Evolutionary conservation across 2,329 filamentous ascomycete species (phyloP).

Genomic region (Ophiostoma perfectum): DNA sequence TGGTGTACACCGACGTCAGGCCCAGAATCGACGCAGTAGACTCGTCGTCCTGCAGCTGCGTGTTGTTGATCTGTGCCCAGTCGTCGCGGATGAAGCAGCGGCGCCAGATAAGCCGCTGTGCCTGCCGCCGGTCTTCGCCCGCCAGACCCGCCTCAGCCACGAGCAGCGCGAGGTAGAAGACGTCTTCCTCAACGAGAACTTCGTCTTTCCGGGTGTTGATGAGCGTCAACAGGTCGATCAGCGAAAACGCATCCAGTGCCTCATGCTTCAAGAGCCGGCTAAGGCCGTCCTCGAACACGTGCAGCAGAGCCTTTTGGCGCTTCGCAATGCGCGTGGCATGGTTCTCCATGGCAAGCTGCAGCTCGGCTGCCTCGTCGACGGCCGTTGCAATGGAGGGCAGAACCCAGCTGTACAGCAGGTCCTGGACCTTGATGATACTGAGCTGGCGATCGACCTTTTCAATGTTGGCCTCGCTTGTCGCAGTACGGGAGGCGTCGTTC

Average conservation of each 20-base stretch:
- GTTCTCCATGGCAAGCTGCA: slow-evolving; percentile 68
- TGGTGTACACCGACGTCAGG: slow-evolving; percentile 62
- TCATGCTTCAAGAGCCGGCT: slow-evolving; percentile 64
- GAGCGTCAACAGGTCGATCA: slow-evolving; percentile 75
- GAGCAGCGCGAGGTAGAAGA: slow-evolving; percentile 71
- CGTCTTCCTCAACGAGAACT: slow-evolving; percentile 52
- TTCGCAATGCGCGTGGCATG: slow-evolving; percentile 53
- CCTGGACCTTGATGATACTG: slow-evolving; percentile 70
- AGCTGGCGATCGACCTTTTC: slow-evolving; percentile 58
- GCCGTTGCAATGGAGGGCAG: slow-evolving; percentile 61
- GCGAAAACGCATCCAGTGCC: slow-evolving; percentile 58
- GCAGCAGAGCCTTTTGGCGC: slow-evolving; percentile 60
- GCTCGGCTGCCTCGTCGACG: slow-evolving; percentile 72
- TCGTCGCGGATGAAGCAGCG: slow-evolving; percentile 78
- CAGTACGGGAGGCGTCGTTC: slow-evolving; percentile 12
- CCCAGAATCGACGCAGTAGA: slow-evolving; percentile 58
- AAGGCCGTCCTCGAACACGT: slow-evolving; percentile 67
- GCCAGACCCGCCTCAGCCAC: slow-evolving; percentile 51
- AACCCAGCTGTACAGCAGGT: slow-evolving; percentile 67
- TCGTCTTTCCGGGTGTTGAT: slow-evolving; percentile 46
- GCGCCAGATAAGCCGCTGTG: slow-evolving; percentile 70
- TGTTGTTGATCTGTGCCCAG: slow-evolving; percentile 76
- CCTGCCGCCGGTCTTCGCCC: slow-evolving; percentile 53
- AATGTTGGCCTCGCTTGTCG: slow-evolving; percentile 34
- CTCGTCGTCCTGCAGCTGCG: slow-evolving; percentile 64